These are phyloP conservation scores for Alternaria infectoria DNA, from an alignment of 2,329 filamentous ascomycete species.

Conservation along the genomic window DNA sequence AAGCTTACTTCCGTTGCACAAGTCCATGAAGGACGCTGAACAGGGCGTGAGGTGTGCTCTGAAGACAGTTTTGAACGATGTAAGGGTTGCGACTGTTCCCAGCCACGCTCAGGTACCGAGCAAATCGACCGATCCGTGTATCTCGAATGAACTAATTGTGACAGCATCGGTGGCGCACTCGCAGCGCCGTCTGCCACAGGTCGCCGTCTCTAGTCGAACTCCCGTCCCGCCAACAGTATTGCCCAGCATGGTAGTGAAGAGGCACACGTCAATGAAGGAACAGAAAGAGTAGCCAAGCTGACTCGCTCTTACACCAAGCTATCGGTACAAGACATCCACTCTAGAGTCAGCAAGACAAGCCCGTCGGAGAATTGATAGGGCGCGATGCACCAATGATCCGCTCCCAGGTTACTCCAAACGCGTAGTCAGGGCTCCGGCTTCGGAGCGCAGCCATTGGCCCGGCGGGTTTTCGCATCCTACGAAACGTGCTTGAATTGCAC, in stretches of 20 bases:
- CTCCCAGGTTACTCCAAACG: conserved; percentile 27
- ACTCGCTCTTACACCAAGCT: conserved; percentile 3
- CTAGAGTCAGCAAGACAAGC: not conserved
- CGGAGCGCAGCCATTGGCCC: conserved; percentile 31
- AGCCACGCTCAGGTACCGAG: not conserved
- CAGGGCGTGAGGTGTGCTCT: not conserved
- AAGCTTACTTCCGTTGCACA: not conserved
- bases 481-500: conserved; percentile 25
- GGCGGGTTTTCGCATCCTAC: conserved; percentile 17
- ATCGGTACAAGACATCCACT: not conserved
- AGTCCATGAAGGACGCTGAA: not conserved
- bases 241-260: not conserved
- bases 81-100: not conserved
- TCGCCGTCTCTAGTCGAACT: not conserved
- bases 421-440: conserved; percentile 37
- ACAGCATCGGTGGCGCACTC: not conserved
- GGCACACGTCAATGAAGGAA: conserved; percentile 2
- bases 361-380: conserved; percentile 23
- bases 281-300: conserved; percentile 4
- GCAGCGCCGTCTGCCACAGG: not conserved
- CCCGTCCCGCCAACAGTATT: conserved; percentile 6
- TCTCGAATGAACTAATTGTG: not conserved
- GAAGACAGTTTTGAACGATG: not conserved
- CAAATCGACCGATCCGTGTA: not conserved
- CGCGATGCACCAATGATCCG: conserved; percentile 14